These are phyloP conservation scores for Phaseolus coccineus DNA, from an alignment of 331 rosid species.

Conservation along the genomic window DNA sequence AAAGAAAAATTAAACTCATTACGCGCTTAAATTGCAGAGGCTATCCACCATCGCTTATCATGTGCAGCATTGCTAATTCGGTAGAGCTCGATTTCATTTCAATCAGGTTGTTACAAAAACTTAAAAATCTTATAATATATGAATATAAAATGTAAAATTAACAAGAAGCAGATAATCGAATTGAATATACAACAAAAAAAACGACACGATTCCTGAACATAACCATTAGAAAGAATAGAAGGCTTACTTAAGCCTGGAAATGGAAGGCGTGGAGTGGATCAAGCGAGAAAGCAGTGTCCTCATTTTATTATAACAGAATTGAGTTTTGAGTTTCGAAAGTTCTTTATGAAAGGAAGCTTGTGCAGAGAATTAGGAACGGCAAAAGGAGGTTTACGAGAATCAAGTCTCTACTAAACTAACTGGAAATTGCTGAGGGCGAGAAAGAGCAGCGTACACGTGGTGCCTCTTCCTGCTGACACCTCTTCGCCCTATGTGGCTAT, in stretches of 20 bases:
- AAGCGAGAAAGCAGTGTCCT: conserved; percentile 77
- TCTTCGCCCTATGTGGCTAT: conserved; percentile 54
- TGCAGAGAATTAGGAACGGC: conserved; percentile 26
- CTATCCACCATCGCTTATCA: background rate
- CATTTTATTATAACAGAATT: conserved; percentile 50
- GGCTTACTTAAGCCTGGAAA: conserved; percentile 61
- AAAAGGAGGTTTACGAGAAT: background rate
- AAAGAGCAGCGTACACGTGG: conserved; percentile 50
- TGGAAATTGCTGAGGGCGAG: background rate
- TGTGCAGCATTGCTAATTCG: background rate
- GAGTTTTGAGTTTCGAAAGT: background rate
- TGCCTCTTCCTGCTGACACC: conserved; percentile 43
- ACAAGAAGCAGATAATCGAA: conserved; percentile 31
- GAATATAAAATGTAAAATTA: background rate
- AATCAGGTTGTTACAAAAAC: no score
- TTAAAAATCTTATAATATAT: background rate
- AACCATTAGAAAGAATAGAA: background rate
- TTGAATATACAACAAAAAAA: background rate
- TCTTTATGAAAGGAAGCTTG: background rate
- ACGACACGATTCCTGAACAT: background rate
- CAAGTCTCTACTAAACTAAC: background rate
- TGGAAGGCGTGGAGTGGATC: conserved; percentile 71
- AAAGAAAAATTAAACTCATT: background rate
- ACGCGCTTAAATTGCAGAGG: background rate
- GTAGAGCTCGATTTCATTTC: conserved; percentile 6